Base-by-base conservation (phyloP, 352 stramenopile genomes). In the Phytophthora capsici region DNA sequence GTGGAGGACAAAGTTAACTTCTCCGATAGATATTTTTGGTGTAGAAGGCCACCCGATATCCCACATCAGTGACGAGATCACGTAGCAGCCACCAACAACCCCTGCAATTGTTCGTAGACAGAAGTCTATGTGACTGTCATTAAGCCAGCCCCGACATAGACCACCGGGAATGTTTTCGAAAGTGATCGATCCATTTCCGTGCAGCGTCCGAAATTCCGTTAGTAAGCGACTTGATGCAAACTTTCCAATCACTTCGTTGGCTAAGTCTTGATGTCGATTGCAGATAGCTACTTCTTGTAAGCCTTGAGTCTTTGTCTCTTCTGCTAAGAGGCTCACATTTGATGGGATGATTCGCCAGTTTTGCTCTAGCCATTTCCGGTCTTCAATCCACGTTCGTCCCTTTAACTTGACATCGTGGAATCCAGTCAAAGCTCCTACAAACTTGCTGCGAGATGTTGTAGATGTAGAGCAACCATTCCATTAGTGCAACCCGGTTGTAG, bases 331-430 rank as follows among this genome's bases (percentile, higher is more conserved):
- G 20, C 9, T 14, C n/a, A 54, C 58, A 37, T 50, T 12, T 23
- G 59, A 55, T 6, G 22, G 9, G 2, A 68, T 0, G 7, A 9
- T 53, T 16, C 37, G 14, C 44, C 51, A 68, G 12, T 68, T 37
- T 47, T 55, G 26, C 4, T 52, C 60, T 1, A 57, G 46, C n/a
- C 51, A 68, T 26, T 52, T 68, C 19, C 54, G 34, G 44, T 63
- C 23, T 53, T 68, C 7, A 17, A 57, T 7, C 60, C 36, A 68
- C 10, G 13, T 19, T 23, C 40, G 8, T 13, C 25, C 7, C 5
- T 55, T 57, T 12, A 17, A 20, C 32, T 60, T 52, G 2, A 60
- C 9, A 50, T 6, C 13, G 17, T 61, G 34, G 30, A 56, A 66
- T 8, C 41, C 43, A 22, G 41, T 41, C 14, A 55, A 32, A 43